A percentile compares a stretch with the other conserved stretches of the same genome.
Conservation (phyloP, 2,329 filamentous ascomycete genomes). For the Nemania sp. region DNA sequence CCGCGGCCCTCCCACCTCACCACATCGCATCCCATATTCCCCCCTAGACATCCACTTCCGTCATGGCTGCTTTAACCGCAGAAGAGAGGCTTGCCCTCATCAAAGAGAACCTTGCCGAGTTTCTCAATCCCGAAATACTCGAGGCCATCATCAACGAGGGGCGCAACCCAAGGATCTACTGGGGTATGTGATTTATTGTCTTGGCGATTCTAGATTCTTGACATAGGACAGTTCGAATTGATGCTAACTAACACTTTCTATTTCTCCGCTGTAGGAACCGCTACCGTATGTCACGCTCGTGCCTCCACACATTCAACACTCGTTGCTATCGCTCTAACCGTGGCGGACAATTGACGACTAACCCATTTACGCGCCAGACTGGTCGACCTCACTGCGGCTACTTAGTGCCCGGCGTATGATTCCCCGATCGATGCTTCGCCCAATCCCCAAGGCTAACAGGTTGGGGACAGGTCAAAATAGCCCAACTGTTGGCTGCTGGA, state of each 20-base stretch:
- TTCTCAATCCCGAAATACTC: slow-evolving; percentile 86
- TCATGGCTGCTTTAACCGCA: slow-evolving; percentile 53
- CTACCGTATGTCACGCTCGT: slow-evolving; percentile 72
- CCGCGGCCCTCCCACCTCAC: neutral
- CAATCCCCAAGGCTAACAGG: slow-evolving; percentile 10
- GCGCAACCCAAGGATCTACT: slow-evolving; percentile 83
- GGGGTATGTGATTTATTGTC: slow-evolving; percentile 66
- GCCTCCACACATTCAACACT: neutral
- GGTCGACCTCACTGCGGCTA: slow-evolving; percentile 92
- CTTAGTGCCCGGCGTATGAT: slow-evolving; percentile 75
- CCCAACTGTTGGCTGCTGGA: slow-evolving; percentile 85
- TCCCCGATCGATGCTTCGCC: neutral
- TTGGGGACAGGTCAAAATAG: slow-evolving; percentile 75
- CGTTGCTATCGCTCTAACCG: neutral
- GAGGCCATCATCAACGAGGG: slow-evolving; percentile 78
- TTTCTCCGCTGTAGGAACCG: slow-evolving; percentile 61
- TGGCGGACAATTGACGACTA: slow-evolving; percentile 3
- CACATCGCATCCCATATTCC: neutral
- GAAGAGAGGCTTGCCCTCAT: slow-evolving; percentile 80
- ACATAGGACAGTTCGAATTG: neutral
- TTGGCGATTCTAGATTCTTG: neutral
- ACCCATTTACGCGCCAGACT: slow-evolving; percentile 57
- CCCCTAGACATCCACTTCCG: neutral
- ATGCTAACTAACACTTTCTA: slow-evolving; percentile 31
- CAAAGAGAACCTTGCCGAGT: slow-evolving; percentile 82